Percentiles rank a stretch among this genome's conserved stretches.
phyloP scores from a whole-genome alignment of 2,329 filamentous ascomycete genomes.

The Talaromyces sp. region DNA sequence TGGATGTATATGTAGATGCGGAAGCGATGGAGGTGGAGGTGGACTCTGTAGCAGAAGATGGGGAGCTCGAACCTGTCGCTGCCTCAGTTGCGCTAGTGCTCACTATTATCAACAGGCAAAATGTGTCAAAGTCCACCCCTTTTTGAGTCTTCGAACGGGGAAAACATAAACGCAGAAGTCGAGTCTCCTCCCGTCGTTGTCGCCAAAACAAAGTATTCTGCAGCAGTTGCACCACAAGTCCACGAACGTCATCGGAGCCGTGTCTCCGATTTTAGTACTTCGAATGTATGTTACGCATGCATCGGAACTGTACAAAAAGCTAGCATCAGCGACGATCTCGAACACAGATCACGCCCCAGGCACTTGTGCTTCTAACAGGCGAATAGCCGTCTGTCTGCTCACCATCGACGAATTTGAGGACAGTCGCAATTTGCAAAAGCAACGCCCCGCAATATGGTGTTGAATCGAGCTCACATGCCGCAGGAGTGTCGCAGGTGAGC shows the following conservation, averaged over 20 bases:
- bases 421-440: background rate
- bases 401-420: slow-evolving; percentile 11
- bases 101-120: background rate
- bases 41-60: background rate
- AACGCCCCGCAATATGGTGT: slow-evolving; percentile 12
- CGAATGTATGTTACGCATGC: slow-evolving; percentile 13
- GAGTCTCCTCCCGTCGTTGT: background rate
- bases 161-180: background rate
- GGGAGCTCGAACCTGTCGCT: background rate
- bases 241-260: background rate
- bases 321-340: background rate
- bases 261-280: background rate
- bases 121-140: background rate
- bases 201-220: background rate
- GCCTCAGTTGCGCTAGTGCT: background rate
- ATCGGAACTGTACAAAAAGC: background rate
- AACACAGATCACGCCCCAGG: background rate
- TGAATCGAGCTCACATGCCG: slow-evolving; percentile 3
- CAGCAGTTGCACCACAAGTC: slow-evolving; percentile 1
- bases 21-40: background rate
- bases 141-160: background rate
- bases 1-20: background rate
- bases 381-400: background rate
- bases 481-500: background rate
- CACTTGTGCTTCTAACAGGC: background rate